Base-by-base conservation (phyloP, 495 filamentous ascomycete species). In the Lasiosphaeria hispida region DNA sequence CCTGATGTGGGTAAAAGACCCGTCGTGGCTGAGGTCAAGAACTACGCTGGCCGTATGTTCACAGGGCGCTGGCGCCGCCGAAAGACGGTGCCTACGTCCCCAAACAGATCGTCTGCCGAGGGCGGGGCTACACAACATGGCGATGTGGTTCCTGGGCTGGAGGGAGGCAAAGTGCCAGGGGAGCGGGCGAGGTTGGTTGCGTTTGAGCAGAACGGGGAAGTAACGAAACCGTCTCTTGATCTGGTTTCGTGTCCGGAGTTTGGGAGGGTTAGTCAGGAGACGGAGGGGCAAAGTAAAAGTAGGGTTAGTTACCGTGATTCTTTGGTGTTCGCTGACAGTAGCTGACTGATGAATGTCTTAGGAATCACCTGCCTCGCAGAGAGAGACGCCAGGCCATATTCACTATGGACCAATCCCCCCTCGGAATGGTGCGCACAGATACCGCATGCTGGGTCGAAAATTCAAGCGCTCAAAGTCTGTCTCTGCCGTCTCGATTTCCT, bases 401-500 rank as follows among this genome's bases (percentile, higher is more conserved):
- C 37, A 6, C 23, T n/a, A 43, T 13, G 47, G 10, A 36, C n/a
- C 30, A 44, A 17, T 13, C 18, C 55, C 33, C 11, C n/a, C 44
- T 35, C 58, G 58, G 7, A 41, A 34, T 10, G 47, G 33, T 5
- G 50, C 40, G n/a, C 49, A 57, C 14, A 55, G 35, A 35, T 45
- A 53, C 18, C 56, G 61, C 33, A 40, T 41, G 1, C 41, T 59
- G 5, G n/a, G 40, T 10, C 55, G 47, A 5, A 53, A 15, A 37
- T 47, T 59, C 10, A 55, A 42, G 14, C 50, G 63, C 18, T 65
- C 63, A 2, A 55, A 60, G 17, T 60, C 61, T 30, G 45, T 58
- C 10, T 58, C 54, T n/a, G 18, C 43, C 15, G 8, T 23, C 13
- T 18, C 30, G 15, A 13, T 13, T 15, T 17, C 17, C 9, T 40